These are phyloP conservation scores for Plasmopara halstedii DNA, from an alignment of 352 stramenopile genomes.

Conservation along the genomic window DNA sequence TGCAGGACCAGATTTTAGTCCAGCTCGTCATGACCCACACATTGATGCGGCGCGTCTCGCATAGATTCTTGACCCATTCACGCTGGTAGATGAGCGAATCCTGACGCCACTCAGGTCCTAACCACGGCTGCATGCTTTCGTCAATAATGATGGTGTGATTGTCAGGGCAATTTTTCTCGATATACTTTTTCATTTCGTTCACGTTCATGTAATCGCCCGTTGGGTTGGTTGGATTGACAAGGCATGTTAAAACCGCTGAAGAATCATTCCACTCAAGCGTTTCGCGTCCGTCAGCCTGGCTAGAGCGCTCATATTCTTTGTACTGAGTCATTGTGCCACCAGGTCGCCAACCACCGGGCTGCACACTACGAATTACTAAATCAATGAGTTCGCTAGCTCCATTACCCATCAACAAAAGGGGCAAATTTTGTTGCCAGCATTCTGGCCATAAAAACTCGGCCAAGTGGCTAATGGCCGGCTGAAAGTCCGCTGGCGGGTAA, in stretches of 20 bases:
- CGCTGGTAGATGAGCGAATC: slow-evolving; percentile 85
- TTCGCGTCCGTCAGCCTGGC: slow-evolving; percentile 68
- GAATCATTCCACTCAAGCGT: slow-evolving; percentile 73
- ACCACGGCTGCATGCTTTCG: slow-evolving; percentile 89
- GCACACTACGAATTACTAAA: slow-evolving; percentile 82
- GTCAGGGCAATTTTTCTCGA: slow-evolving; percentile 72
- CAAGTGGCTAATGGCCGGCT: slow-evolving; percentile 84
- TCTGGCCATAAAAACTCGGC: slow-evolving; percentile 80
- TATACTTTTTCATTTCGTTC: slow-evolving; percentile 81
- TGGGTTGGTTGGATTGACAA: slow-evolving; percentile 88
- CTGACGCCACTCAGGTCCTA: slow-evolving; percentile 73
- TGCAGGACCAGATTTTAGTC: slow-evolving; percentile 92
- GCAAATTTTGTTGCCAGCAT: slow-evolving; percentile 42
- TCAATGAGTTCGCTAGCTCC: slow-evolving; percentile 82
- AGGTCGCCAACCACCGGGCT: slow-evolving; percentile 56
- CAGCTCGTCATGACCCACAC: slow-evolving; percentile 90
- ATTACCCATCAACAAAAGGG: slow-evolving; percentile 78
- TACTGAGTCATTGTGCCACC: slow-evolving; percentile 73
- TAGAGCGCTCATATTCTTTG: slow-evolving; percentile 85
- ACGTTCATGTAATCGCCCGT: slow-evolving; percentile 85
- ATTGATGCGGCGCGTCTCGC: slow-evolving; percentile 67
- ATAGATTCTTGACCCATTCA: slow-evolving; percentile 73
- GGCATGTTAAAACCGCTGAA: slow-evolving; percentile 67
- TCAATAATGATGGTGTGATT: slow-evolving; percentile 88
- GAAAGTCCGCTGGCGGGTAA: slow-evolving; percentile 86